Evolutionary conservation across 768 basidiomycete species (phyloP).

Genomic region (Obba rivulosa): DNA sequence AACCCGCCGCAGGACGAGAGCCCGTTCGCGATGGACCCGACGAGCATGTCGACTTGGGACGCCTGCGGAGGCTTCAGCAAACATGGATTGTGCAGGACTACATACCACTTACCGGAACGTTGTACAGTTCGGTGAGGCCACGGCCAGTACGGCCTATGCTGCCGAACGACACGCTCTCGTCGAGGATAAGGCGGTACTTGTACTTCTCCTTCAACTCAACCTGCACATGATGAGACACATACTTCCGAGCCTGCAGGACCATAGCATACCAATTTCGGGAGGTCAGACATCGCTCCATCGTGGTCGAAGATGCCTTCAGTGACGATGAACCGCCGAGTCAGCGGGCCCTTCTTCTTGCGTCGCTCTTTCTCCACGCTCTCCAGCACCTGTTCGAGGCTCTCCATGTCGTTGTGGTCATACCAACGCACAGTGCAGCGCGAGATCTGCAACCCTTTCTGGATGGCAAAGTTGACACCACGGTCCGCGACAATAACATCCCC

Average conservation of each 20-base stretch:
- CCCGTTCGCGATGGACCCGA: constrained; percentile 84
- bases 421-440: constrained; percentile 87
- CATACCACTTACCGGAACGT: constrained; percentile 62
- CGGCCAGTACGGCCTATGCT: constrained; percentile 90
- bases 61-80: constrained; percentile 43
- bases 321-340: constrained; percentile 91
- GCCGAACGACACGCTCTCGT: constrained; percentile 93
- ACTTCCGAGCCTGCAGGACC: neutral
- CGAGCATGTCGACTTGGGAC: constrained; percentile 88
- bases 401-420: constrained; percentile 95
- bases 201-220: constrained; percentile 93
- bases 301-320: constrained; percentile 97
- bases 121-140: constrained; percentile 91
- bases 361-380: constrained; percentile 82
- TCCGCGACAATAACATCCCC: constrained; percentile 99
- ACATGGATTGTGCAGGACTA: too few species aligned
- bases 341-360: constrained; percentile 71
- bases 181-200: constrained; percentile 93
- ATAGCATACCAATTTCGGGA: constrained; percentile 77
- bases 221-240: constrained; percentile 31
- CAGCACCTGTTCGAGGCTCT: constrained; percentile 85
- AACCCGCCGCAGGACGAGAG: constrained; percentile 87
- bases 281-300: constrained; percentile 87
- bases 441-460: constrained; percentile 94
- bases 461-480: constrained; percentile 90